These are phyloP conservation scores for Petunia secreta DNA, from an alignment of 257 asterid genomes.

Conservation along the genomic window DNA sequence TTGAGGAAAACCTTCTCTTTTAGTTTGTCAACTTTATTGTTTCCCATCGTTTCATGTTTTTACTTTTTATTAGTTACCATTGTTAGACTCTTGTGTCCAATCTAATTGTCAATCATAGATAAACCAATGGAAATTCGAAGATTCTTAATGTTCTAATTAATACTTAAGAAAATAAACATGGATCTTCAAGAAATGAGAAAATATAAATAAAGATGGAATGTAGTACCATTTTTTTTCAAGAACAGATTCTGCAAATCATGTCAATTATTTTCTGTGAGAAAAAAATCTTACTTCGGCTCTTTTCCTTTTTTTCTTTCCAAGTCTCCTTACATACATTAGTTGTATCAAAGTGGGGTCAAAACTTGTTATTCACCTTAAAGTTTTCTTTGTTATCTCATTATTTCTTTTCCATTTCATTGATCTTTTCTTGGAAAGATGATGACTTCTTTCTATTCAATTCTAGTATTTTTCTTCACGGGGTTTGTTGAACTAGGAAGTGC, in stretches of 20 bases:
- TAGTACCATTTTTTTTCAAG: neutral
- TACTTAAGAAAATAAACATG: too few relatives aligned
- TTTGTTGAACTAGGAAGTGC: slow-evolving; percentile 10
- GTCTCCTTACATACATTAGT: too few relatives aligned
- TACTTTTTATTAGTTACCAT: slow-evolving; percentile 30
- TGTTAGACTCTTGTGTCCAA: slow-evolving; percentile 24
- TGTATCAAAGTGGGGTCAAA: neutral
- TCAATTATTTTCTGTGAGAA: neutral
- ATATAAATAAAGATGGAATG: neutral
- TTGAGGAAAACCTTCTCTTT: neutral
- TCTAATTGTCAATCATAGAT: neutral
- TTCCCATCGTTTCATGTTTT: neutral
- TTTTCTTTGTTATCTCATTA: neutral
- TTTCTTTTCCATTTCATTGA: neutral
- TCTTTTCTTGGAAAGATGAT: neutral
- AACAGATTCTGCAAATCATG: neutral
- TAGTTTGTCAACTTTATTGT: neutral
- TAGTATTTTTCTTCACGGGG: neutral
- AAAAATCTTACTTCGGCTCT: neutral
- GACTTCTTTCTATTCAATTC: neutral
- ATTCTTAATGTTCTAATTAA: neutral
- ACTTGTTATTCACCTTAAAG: neutral
- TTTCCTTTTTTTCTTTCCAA: too few relatives aligned
- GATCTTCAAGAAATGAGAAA: neutral
- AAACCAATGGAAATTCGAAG: neutral